Base-by-base conservation (phyloP, 2,329 filamentous ascomycete genomes). In the Clarireedia homoeocarpa region DNA sequence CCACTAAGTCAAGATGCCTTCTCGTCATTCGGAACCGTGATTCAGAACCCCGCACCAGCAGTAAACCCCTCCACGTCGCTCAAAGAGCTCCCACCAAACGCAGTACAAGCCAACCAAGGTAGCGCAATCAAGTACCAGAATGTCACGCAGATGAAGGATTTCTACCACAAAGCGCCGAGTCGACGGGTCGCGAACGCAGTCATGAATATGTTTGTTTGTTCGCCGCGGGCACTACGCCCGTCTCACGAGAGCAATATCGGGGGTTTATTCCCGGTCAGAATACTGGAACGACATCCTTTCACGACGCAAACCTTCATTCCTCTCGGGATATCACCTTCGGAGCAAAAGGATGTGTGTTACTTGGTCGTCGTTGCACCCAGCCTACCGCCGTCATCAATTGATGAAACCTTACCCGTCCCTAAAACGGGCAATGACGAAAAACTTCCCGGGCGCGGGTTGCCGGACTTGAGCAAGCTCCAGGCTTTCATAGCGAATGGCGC, bases 291-390 rank as follows among this genome's bases (percentile, higher is more conserved):
- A 40, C 94, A 99, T 71, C 92, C 94, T 0, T 97, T 85, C 72
- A 97, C 94, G 1, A 89, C 89, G 1, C 94, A 99, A 74, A 96
- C 91, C 0, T 97, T 99, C 71, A 80, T 89, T 45, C 94, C 94
- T 0, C 75, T 96, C 51, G 81, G 82, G 38, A 65, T 84, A 27
- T 75, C 72, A 1, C 64, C 72, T 10, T 72, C 73, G n/a, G 67
- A 69, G 48, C 63, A 71, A 10, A 65, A 69, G 5, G 72, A 77
- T 53, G 75, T 76, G 10, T 73, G 76, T 23, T 96, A 92, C 70
- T 80, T 99, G 26, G 88, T 97, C 59, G 82, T 97, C 61, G 92
- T 97, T 20, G 92, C 92, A 17, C 91, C 92, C 0, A 89, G 83
- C 12, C 72, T 90, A 7, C 76, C 81, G 10, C 69, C 79, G 5